These are phyloP conservation scores for Pyrus pyrifolia DNA, from an alignment of 306 rosid species.

Conservation along the genomic window DNA sequence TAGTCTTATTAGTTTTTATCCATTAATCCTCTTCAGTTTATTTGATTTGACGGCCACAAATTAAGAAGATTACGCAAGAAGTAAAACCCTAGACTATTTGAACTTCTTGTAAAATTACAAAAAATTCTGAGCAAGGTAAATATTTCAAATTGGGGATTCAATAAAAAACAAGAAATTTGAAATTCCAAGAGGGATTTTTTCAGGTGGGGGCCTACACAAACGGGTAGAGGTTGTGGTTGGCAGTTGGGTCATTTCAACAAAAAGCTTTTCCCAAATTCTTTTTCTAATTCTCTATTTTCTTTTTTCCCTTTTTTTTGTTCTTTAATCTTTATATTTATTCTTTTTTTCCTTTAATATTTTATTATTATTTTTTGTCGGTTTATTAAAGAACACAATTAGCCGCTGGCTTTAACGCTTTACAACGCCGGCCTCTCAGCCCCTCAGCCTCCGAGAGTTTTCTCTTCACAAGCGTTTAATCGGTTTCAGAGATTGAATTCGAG, in stretches of 20 bases:
- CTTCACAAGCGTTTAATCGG: too few species aligned
- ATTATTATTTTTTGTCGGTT: background rate
- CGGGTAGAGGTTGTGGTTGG: slow-evolving; percentile 34
- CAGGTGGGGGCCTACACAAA: background rate
- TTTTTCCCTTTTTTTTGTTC: slow-evolving; percentile 12
- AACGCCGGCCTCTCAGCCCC: background rate
- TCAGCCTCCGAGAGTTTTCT: background rate
- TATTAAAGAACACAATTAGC: slow-evolving; percentile 7
- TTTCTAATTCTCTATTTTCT: background rate
- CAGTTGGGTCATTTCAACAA: slow-evolving; percentile 49
- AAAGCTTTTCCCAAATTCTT: slow-evolving; percentile 1
- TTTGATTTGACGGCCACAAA: rapidly evolving
- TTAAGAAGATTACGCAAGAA: rapidly evolving
- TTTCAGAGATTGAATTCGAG: too few species aligned
- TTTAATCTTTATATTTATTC: too few species aligned
- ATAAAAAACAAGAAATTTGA: background rate
- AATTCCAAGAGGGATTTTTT: background rate
- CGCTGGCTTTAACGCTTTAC: slow-evolving; percentile 20
- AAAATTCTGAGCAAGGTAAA: background rate
- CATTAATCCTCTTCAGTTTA: too few species aligned
- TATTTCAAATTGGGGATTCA: background rate
- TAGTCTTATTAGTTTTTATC: too few species aligned
- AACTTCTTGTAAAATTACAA: background rate
- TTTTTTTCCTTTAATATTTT: background rate
- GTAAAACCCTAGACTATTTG: background rate